A percentile compares a stretch with the other conserved stretches of the same genome.
These are phyloP conservation scores for Tieghemostelium lacteum DNA, from an alignment of 78 protist species.

Conservation along the genomic window DNA sequence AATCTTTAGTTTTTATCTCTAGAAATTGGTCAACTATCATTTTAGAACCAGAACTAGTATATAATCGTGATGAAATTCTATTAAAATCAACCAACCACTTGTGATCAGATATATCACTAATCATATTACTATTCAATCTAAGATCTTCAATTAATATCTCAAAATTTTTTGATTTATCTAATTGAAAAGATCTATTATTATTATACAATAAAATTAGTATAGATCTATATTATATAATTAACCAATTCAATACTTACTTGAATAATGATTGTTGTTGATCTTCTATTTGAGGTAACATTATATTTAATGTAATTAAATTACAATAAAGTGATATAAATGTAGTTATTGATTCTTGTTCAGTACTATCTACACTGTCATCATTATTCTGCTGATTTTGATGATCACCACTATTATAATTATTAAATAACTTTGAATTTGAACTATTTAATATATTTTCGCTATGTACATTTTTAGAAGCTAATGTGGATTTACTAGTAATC, in stretches of 20 bases:
- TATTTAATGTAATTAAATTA: no score
- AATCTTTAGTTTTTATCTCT: slow-evolving; percentile 5
- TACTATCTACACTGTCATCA: background rate
- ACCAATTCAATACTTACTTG: background rate
- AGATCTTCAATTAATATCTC: background rate
- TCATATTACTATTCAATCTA: slow-evolving; percentile 29
- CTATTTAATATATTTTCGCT: slow-evolving; percentile 1
- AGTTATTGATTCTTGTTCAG: background rate
- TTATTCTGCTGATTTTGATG: no score
- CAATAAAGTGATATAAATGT: no score
- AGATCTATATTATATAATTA: background rate
- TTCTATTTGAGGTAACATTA: background rate
- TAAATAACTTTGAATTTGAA: no score
- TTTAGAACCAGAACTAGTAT: background rate
- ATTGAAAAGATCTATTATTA: background rate
- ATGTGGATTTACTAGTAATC: no score
- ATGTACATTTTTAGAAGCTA: background rate
- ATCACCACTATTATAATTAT: no score
- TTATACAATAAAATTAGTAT: background rate
- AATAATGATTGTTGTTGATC: background rate
- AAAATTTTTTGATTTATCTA: background rate
- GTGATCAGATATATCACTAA: slow-evolving; percentile 33
- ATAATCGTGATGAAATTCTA: background rate
- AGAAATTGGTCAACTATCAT: background rate
- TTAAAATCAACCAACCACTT: slow-evolving; percentile 63